phyloP scores from a whole-genome alignment of 106 monocot species.

The Posidonia australis region DNA sequence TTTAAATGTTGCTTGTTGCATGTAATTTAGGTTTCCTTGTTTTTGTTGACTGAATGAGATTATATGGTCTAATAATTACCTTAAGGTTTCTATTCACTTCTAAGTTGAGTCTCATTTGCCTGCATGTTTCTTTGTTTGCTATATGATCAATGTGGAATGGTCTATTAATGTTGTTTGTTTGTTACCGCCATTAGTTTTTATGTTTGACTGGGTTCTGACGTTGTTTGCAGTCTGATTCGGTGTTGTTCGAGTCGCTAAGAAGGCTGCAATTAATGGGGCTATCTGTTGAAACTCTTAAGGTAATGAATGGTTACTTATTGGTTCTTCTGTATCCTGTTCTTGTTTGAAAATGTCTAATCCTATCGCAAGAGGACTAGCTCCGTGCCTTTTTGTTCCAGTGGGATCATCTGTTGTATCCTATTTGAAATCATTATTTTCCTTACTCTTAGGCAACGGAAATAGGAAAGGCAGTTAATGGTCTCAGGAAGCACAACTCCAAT shows the following conservation, averaged over 20 bases:
- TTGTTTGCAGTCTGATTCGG: conserved; percentile 23
- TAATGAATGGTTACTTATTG: background rate
- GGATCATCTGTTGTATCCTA: background rate
- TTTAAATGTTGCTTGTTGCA: too few relatives aligned
- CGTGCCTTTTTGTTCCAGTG: background rate
- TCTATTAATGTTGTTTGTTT: background rate
- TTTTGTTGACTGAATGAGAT: too few relatives aligned
- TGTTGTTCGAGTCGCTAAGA: conserved; percentile 21
- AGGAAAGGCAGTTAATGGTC: conserved; percentile 27
- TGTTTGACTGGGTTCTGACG: background rate
- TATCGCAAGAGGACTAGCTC: background rate
- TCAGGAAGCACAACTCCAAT: conserved; percentile 24
- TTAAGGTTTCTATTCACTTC: too few relatives aligned
- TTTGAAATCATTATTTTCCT: background rate
- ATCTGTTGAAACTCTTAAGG: conserved; percentile 28
- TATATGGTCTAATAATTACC: too few relatives aligned
- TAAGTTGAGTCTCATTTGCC: background rate
- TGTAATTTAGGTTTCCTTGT: too few relatives aligned
- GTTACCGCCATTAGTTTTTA: background rate
- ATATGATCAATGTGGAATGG: background rate
- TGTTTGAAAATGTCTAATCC: background rate
- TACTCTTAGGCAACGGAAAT: conserved; percentile 21
- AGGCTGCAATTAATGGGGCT: conserved; percentile 22
- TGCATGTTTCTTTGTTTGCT: background rate
- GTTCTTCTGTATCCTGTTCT: background rate